Conservation (phyloP, 129 eudicot genomes). For the Dittrichia graveolens region DNA sequence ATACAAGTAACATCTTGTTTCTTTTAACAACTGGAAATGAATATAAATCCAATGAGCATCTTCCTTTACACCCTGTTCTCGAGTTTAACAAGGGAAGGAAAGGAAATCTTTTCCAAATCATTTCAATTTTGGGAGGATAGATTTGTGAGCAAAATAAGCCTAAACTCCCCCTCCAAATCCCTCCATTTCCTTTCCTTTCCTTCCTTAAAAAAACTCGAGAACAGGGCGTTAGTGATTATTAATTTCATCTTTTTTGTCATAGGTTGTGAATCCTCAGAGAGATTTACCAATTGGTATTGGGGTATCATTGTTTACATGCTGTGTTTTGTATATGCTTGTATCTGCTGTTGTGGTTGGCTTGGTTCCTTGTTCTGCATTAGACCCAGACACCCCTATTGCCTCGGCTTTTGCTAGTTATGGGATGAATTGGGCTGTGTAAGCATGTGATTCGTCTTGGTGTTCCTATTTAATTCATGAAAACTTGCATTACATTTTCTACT, state of each 20-base stretch:
- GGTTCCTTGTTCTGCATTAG: constrained; percentile 55
- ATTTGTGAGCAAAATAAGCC: too few relatives aligned
- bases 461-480: neutral
- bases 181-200: too few relatives aligned
- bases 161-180: too few relatives aligned
- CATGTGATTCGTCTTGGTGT: constrained; percentile 5
- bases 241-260: constrained; percentile 11
- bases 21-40: neutral
- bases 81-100: too few relatives aligned
- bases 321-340: constrained; percentile 68
- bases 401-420: constrained; percentile 70
- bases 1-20: too few relatives aligned
- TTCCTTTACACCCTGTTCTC: too few relatives aligned
- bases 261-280: constrained; percentile 72
- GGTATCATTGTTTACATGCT: constrained; percentile 57
- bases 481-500: neutral
- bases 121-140: too few relatives aligned
- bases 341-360: constrained; percentile 62
- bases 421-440: constrained; percentile 73
- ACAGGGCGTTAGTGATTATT: constrained; percentile 4
- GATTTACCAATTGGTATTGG: constrained; percentile 74
- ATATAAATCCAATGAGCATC: neutral
- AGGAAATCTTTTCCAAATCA: too few relatives aligned
- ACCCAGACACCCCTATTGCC: constrained; percentile 70
- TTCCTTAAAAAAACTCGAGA: too few relatives aligned